Evolutionary conservation across 371 early-diverging fungal species (phyloP).

Genomic region (Syncephalastrum racemosum): DNA sequence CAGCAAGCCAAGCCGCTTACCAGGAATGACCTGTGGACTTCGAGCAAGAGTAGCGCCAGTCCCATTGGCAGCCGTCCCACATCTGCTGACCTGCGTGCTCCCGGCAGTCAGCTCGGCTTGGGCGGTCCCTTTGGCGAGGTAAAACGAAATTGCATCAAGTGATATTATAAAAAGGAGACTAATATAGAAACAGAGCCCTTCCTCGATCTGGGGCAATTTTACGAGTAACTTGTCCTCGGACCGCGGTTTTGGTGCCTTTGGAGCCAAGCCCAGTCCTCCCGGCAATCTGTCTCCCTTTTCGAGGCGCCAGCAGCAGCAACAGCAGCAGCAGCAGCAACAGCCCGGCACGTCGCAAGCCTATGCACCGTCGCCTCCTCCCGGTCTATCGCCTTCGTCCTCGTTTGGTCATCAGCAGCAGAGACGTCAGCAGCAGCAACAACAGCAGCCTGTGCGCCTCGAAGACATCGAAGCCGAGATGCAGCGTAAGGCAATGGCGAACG

Average conservation of each 20-base stretch:
- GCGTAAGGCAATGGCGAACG: slow-evolving; percentile 21
- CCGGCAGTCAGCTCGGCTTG: slow-evolving; percentile 3
- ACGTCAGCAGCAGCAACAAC: slow-evolving; percentile 25
- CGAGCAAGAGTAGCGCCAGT: background rate
- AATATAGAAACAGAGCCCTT: background rate
- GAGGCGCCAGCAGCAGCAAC: slow-evolving; percentile 1
- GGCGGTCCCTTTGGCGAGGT: slow-evolving; percentile 6
- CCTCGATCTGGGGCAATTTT: slow-evolving; percentile 49
- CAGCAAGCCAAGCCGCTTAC: background rate
- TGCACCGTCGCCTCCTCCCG: slow-evolving; percentile 25
- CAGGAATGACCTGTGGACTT: slow-evolving; percentile 2
- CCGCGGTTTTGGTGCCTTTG: slow-evolving; percentile 18
- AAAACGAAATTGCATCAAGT: too few species aligned
- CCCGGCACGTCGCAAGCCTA: slow-evolving; percentile 23
- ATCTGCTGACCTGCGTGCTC: slow-evolving; percentile 11
- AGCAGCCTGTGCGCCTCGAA: slow-evolving; percentile 39
- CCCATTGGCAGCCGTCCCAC: slow-evolving; percentile 12
- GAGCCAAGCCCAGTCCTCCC: background rate
- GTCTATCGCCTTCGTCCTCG: slow-evolving; percentile 26
- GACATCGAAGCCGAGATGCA: slow-evolving; percentile 64
- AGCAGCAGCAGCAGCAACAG: slow-evolving; percentile 12
- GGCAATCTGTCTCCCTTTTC: slow-evolving; percentile 15
- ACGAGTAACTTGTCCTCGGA: slow-evolving; percentile 26
- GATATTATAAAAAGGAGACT: too few species aligned
- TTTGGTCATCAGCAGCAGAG: slow-evolving; percentile 18